These are phyloP conservation scores for Plasmodium yoelii DNA, from an alignment of 169 alveolate genomes.

Conservation along the genomic window DNA sequence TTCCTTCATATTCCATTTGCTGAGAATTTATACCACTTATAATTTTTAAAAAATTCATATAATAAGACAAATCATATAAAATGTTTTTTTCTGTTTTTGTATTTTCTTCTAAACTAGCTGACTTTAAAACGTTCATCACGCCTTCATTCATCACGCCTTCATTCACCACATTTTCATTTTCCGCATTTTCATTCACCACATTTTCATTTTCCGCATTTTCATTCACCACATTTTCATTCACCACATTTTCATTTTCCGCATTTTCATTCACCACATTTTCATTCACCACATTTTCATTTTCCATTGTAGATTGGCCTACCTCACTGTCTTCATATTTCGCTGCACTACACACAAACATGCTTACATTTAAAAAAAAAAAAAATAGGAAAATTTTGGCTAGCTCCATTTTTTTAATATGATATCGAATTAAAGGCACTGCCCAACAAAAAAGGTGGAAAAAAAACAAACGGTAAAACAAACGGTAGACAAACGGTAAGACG, in stretches of 20 bases:
- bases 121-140: slow-evolving; percentile 36
- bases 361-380: not conserved
- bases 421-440: too few species aligned
- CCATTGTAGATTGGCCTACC: not conserved
- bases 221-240: slow-evolving; percentile 21
- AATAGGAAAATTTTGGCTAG: not conserved
- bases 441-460: too few species aligned
- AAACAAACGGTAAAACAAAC: too few species aligned
- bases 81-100: slow-evolving; percentile 27
- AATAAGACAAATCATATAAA: slow-evolving; percentile 19
- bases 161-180: not conserved
- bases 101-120: slow-evolving; percentile 18
- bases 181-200: slow-evolving; percentile 5
- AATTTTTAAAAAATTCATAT: slow-evolving; percentile 33
- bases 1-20: slow-evolving; percentile 19
- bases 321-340: slow-evolving; percentile 4
- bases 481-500: too few species aligned
- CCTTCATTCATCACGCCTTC: too few species aligned
- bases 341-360: not conserved
- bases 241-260: not conserved
- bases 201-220: not conserved
- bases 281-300: not conserved
- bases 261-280: slow-evolving; percentile 37
- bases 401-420: too few species aligned
- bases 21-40: slow-evolving; percentile 11